A percentile compares a stretch with the other conserved stretches of the same genome.
phyloP scores from a whole-genome alignment of 768 basidiomycete genomes.

The Peribolospora baueri region DNA sequence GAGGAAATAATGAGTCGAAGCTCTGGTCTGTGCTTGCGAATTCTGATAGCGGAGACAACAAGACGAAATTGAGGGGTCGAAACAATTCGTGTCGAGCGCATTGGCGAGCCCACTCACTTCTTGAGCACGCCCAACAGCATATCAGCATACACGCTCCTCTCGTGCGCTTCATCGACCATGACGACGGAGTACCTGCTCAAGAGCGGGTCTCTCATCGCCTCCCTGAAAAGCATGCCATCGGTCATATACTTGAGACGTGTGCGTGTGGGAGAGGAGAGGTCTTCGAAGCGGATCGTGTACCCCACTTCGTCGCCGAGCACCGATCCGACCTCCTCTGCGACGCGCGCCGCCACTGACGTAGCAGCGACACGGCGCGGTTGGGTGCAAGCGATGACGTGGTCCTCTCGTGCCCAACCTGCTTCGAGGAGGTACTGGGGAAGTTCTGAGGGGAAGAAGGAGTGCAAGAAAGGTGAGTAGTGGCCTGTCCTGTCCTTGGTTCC shows the following conservation, averaged over 20 bases:
- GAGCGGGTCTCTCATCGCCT: constrained; percentile 64
- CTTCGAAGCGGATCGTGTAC: constrained; percentile 91
- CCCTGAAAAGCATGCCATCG: constrained; percentile 76
- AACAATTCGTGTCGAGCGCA: constrained; percentile 31
- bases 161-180: constrained; percentile 98
- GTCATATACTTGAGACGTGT: constrained; percentile 91
- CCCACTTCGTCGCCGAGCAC: constrained; percentile 81
- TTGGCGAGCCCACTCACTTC: constrained; percentile 38
- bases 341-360: constrained; percentile 72
- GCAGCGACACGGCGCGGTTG: constrained; percentile 85
- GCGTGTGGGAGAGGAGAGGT: constrained; percentile 55
- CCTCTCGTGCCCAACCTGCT: constrained; percentile 69
- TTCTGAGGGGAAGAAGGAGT: constrained; percentile 28
- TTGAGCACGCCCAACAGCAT: constrained; percentile 71
- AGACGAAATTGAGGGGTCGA: not conserved
- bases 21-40: constrained; percentile 68
- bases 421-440: constrained; percentile 85
- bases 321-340: constrained; percentile 75
- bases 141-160: constrained; percentile 87
- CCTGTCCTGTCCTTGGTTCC: not conserved
- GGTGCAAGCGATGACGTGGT: constrained; percentile 70
- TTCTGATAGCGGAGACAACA: constrained; percentile 28
- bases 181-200: constrained; percentile 81
- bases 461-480: constrained; percentile 8
- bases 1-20: constrained; percentile 82